Evolutionary conservation across 306 rosid species (phyloP).

Genomic region (Vicia villosa): DNA sequence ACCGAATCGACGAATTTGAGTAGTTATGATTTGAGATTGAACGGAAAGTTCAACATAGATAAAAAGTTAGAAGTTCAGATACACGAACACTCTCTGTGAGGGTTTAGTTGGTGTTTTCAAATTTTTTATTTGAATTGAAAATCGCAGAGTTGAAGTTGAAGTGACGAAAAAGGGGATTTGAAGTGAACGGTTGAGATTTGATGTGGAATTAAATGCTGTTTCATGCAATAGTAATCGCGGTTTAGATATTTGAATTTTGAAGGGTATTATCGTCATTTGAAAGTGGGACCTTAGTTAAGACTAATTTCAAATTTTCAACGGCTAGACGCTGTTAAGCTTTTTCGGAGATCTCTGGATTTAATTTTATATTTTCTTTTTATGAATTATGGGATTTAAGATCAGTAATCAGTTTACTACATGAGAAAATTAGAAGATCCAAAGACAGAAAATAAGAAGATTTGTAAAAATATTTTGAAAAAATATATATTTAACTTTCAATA

Average conservation of each 20-base stretch:
- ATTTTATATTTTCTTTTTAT: background rate
- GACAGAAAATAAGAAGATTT: no score
- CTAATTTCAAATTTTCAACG: slow-evolving; percentile 69
- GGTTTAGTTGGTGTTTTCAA: slow-evolving; percentile 14
- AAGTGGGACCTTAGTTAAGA: slow-evolving; percentile 18
- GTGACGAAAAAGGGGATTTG: slow-evolving; percentile 34
- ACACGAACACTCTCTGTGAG: background rate
- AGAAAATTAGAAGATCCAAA: no score
- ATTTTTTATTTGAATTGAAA: slow-evolving; percentile 30
- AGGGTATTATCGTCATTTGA: slow-evolving; percentile 52
- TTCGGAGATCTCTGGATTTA: background rate
- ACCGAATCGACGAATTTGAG: slow-evolving; percentile 45
- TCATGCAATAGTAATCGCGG: slow-evolving; percentile 53
- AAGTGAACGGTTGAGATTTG: slow-evolving; percentile 67
- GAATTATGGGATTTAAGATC: background rate
- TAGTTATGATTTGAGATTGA: slow-evolving; percentile 50
- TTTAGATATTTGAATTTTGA: slow-evolving; percentile 61
- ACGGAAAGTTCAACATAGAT: slow-evolving; percentile 40
- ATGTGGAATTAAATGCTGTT: slow-evolving; percentile 43
- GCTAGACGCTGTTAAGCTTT: slow-evolving; percentile 43
- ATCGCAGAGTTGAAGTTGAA: background rate
- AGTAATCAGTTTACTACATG: no score
- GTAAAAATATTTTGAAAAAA: no score
- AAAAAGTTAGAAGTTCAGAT: background rate
- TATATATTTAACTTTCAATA: no score